Evolutionary conservation across 2,329 filamentous ascomycete genomes (phyloP), one percentile per base, ranked within the genome.

Genomic region (Aspergillus tamarii): DNA sequence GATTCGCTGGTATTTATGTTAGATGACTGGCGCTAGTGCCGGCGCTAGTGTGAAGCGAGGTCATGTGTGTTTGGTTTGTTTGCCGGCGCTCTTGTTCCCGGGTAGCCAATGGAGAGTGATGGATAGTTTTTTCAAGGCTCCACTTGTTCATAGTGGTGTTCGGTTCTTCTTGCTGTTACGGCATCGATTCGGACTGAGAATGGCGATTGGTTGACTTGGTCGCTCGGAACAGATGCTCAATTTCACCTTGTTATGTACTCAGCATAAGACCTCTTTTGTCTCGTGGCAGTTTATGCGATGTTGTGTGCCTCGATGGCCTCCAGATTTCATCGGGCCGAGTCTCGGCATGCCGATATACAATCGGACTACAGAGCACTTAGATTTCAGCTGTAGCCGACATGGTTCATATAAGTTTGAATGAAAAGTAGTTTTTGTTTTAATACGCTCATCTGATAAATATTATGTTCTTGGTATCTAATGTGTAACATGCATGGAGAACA

Each of bases 41-140:
- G 2, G 48, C 48, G 48, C 48, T 52, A 52, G 48, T 32, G 28
- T 9, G 48, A 74, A 76, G 73, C 74, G 74, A 76, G 68, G 32
- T 62, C 28, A 57, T 23, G 32, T 30, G 48, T 56, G 69, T 72
- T 70, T 70, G 67, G 23, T 19, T 14, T 16, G 57, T 72, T 70
- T 70, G 69, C 4, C 16, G 34, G 5, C 3, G 8, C 1, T 9
- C n/a, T 52, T 52, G 7, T 16, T 11, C 7, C 5, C 5, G 1
- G 2, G 11, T 52, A 6, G 28, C 48, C 28, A 52, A 52, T 52
- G 16, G 16, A 9, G 12, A n/a, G 8, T 1, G 9, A 6, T 10
- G 14, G 11, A 11, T 19, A 32, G 19, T 34, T 52, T 52, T 52
- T 50, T 28, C 26, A 30, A 5, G 23, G 26, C 46, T 28, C 48